A percentile compares a stretch with the other conserved stretches of the same genome.
Evolutionary conservation across 371 early-diverging fungal species (phyloP).

Genomic region (Saksenaea oblongispora): DNA sequence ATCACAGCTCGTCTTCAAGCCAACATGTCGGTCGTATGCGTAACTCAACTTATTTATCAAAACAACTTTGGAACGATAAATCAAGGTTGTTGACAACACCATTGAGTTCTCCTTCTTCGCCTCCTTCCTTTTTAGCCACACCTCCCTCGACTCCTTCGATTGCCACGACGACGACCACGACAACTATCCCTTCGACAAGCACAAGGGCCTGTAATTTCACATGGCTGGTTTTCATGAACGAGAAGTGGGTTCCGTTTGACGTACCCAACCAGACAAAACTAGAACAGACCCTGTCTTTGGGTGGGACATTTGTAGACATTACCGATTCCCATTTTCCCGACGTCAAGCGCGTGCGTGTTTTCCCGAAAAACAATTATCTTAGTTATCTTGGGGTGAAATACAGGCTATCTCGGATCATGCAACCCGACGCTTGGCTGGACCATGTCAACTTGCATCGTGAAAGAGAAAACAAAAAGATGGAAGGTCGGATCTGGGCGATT

Average conservation of each 20-base stretch:
- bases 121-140: neutral
- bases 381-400: slow-evolving; percentile 43
- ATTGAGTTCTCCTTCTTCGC: neutral
- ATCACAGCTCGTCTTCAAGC: slow-evolving; percentile 1
- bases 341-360: slow-evolving; percentile 37
- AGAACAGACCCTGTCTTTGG: slow-evolving; percentile 33
- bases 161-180: neutral
- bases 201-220: slow-evolving; percentile 16
- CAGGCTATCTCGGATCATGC: slow-evolving; percentile 36
- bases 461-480: neutral
- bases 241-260: slow-evolving; percentile 43
- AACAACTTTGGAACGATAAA: neutral
- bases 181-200: neutral
- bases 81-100: slow-evolving; percentile 5
- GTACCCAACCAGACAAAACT: slow-evolving; percentile 29
- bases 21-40: neutral
- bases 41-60: neutral
- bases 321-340: slow-evolving; percentile 37
- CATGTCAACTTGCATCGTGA: slow-evolving; percentile 12
- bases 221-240: slow-evolving; percentile 41
- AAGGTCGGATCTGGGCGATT: neutral
- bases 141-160: slow-evolving; percentile 1
- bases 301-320: slow-evolving; percentile 43
- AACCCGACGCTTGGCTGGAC: slow-evolving; percentile 38
- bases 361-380: slow-evolving; percentile 34